Evolutionary conservation across 257 asterid species (phyloP), one percentile per base, ranked within the genome.

Genomic region (Solanum infundibuliforme): DNA sequence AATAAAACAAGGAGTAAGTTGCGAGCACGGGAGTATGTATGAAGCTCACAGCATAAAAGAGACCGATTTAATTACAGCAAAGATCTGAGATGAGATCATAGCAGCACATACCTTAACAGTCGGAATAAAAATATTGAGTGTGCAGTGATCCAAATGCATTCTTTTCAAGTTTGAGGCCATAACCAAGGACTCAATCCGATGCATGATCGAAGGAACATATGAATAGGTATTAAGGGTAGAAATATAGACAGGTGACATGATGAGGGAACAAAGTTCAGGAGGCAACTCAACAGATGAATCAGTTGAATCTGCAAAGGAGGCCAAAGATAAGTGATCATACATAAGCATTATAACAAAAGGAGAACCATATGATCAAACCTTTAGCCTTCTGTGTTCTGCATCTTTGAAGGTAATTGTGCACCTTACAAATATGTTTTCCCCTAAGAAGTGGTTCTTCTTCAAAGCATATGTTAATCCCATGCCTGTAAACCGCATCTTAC

Each of bases 131-230:
- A 75, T 93, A 89, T 89, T 91, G 88, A 91, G 89, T 83, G 12
- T 73, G 93, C 94, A 90, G 89, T 66, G 92, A 87, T 91, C 91
- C 91, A 73, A 25, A 41, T 84, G 92, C 87, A 94, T 90, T 66
- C 90, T 91, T 87, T 91, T 94, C 91, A 96, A 88, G 90, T 88
- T 92, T 69, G 93, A 87, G 62, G 98, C 98, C 41, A 95, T 14
- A 43, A 96, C 92, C 88, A 95, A 90, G 10, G 97, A 94, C 93
- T 95, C 98, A 38, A 96, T 88, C 83, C 96, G 93, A 89, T 95
- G 98, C 98, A 96, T 92, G 60, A 94, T 85, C 16, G 94, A 94
- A 6, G 98, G 98, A 84, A 92, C 90, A 89, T 88, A 92, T 3
- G 98, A 88, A 90, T 94, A 96, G 8, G 99, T 86, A 90, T 92